phyloP scores from a whole-genome alignment of 1,284 basidiomycete genomes.

The Termitomyces sp. region DNA sequence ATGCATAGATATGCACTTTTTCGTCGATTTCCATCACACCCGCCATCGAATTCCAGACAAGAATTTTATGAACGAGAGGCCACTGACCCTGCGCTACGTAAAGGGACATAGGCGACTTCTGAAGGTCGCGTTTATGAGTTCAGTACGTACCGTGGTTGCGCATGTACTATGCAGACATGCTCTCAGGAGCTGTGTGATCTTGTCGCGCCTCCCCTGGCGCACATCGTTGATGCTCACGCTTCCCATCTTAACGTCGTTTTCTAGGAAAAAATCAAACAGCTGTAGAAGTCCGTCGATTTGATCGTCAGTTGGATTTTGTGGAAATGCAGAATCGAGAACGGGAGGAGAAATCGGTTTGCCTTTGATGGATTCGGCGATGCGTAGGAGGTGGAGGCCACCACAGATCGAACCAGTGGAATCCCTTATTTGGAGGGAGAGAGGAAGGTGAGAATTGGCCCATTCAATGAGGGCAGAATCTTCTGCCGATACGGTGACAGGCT shows the following conservation, averaged over 20 bases:
- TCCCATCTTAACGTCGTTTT: conserved; percentile 85
- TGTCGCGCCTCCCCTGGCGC: conserved; percentile 70
- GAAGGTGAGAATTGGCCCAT: conserved; percentile 85
- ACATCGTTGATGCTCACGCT: conserved; percentile 89
- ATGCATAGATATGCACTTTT: too few species aligned
- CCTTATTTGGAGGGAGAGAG: conserved; percentile 59
- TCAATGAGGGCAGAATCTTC: conserved; percentile 59
- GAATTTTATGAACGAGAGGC: too few species aligned
- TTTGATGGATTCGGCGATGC: conserved; percentile 73
- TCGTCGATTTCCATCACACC: too few species aligned
- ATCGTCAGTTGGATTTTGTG: conserved; percentile 59
- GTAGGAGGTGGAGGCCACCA: conserved; percentile 68
- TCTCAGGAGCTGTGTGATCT: conserved; percentile 72
- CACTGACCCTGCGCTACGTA: too few species aligned
- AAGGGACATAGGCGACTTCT: too few species aligned
- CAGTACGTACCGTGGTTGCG: too few species aligned
- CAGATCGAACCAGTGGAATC: conserved; percentile 48
- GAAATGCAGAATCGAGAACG: conserved; percentile 79
- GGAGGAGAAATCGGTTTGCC: conserved; percentile 61
- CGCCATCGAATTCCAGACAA: too few species aligned
- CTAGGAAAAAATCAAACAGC: conserved; percentile 84
- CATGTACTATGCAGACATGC: conserved; percentile 33
- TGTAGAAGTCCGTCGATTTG: conserved; percentile 86
- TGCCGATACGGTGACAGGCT: conserved; percentile 16
- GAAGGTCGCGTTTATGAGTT: too few species aligned